Evolutionary conservation across 2,329 filamentous ascomycete species (phyloP).

Genomic region (Aspergillus ruber): DNA sequence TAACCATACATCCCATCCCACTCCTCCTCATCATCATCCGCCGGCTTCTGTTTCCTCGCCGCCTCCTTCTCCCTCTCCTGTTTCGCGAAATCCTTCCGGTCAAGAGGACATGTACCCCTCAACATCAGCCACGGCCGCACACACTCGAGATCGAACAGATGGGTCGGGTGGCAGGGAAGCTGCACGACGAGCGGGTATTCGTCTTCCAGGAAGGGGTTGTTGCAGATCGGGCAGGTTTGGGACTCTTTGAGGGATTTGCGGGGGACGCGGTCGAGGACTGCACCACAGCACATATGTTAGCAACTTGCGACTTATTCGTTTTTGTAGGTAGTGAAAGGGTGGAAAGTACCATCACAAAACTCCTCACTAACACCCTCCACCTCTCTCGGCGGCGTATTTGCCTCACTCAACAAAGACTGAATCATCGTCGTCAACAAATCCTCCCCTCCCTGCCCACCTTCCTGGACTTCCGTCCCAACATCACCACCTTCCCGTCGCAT

Average conservation of each 20-base stretch:
- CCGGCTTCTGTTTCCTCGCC: conserved; percentile 42
- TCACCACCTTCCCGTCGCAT: conserved; percentile 45
- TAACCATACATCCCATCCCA: conserved; percentile 45
- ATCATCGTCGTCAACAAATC: conserved; percentile 51
- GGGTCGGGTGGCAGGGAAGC: conserved; percentile 55
- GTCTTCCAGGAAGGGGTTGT: conserved; percentile 56
- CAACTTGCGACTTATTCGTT: no score
- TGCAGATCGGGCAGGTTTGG: conserved; percentile 56
- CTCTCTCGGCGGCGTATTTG: conserved; percentile 54
- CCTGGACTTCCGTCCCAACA: conserved; percentile 19
- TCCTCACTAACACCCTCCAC: conserved; percentile 57
- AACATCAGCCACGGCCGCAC: conserved; percentile 59
- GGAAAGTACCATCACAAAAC: conserved; percentile 53
- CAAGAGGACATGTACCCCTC: conserved; percentile 58
- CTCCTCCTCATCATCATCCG: conserved; percentile 40
- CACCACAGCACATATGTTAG: conserved; percentile 1
- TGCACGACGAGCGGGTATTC: conserved; percentile 58
- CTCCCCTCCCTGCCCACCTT: conserved; percentile 25
- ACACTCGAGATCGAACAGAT: conserved; percentile 60
- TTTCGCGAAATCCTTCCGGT: conserved; percentile 54
- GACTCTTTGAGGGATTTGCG: conserved; percentile 48
- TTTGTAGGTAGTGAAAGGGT: no score
- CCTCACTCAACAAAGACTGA: conserved; percentile 47
- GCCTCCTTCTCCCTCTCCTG: conserved; percentile 46
- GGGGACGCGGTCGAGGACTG: conserved; percentile 53